Evolutionary conservation across 2,329 filamentous ascomycete genomes (phyloP), one percentile per base, ranked within the genome.

Genomic region (Dryadomyces quercivorus): DNA sequence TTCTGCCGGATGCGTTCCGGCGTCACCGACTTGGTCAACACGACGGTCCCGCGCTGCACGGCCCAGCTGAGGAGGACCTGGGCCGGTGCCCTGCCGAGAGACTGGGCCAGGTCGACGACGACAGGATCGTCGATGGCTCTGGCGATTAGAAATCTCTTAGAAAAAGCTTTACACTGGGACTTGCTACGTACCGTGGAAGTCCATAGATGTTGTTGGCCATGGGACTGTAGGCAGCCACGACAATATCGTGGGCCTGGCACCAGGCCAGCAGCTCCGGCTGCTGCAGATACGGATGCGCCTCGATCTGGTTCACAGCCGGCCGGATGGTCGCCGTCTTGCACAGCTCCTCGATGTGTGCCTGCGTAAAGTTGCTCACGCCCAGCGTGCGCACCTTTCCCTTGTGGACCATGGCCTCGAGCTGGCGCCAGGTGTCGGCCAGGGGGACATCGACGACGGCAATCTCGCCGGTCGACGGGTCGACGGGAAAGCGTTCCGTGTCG

Each of bases 41-140:
- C 85, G 45, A 87, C 85, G 57, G 92, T 74, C 42, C 82, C 81
- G 48, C 86, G 78, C 76, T 94, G 88, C 16, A 88, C 93, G 22
- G 88, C 82, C 90, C 90, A 95, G 62, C 88, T 79, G 60, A 95
- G 76, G 57, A 95, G 76, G 22, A 95, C 77, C 76, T 95, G 89
- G 9, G 87, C 85, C 5, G 88, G 77, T 5, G 53, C 51, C 8
- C n/a, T 40, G 50, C 48, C 55, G 10, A 57, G 48, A 7, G 34
- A 10, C 44, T 53, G 36, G 31, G 57, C 57, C 21, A 57, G 42
- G 5, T 22, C 55, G 20, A 52, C 20, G 15, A 57, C 40, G 15
- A 50, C 45, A 9, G 47, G 48, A 21, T 55, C 49, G n/a, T 51
- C 55, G 18, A 57, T 31, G 38, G 48, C 51, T 0, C 50, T 52